These are phyloP conservation scores for Bremia lactucae DNA, from an alignment of 352 stramenopile genomes.

Conservation along the genomic window DNA sequence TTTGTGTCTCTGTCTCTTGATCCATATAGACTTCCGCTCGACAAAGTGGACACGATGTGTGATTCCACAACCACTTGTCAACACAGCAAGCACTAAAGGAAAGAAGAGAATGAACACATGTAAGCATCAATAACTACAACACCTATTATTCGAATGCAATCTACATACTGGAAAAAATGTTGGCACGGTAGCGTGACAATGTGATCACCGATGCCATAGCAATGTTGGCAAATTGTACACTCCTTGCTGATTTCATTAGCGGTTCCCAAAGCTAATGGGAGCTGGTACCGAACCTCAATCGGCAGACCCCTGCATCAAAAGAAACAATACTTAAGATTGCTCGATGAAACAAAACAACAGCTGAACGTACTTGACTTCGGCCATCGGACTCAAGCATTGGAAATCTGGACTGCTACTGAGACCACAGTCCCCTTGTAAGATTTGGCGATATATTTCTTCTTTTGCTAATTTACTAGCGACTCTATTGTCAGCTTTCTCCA, in stretches of 20 bases:
- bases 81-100: conserved; percentile 59
- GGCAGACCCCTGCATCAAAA: conserved; percentile 38
- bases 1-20: conserved; percentile 22
- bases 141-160: neutral
- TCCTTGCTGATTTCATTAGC: conserved; percentile 77
- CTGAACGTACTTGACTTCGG: conserved; percentile 59
- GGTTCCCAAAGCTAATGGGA: conserved; percentile 66
- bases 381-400: conserved; percentile 52
- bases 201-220: conserved; percentile 75
- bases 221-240: conserved; percentile 77
- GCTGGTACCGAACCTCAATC: conserved; percentile 69
- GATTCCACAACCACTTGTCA: conserved; percentile 80
- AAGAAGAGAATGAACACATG: neutral
- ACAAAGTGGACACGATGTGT: conserved; percentile 78
- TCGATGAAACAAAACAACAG: neutral
- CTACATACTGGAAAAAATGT: conserved; percentile 81
- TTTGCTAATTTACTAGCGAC: conserved; percentile 41
- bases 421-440: conserved; percentile 41
- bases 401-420: conserved; percentile 63
- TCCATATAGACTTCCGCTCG: conserved; percentile 66
- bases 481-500: conserved; percentile 31
- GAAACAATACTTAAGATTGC: conserved; percentile 1
- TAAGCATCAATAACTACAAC: neutral
- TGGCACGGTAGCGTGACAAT: conserved; percentile 77
- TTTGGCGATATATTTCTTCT: conserved; percentile 57